Evolutionary conservation across 2,329 filamentous ascomycete species (phyloP).

Genomic region (Parastagonospora avenae): DNA sequence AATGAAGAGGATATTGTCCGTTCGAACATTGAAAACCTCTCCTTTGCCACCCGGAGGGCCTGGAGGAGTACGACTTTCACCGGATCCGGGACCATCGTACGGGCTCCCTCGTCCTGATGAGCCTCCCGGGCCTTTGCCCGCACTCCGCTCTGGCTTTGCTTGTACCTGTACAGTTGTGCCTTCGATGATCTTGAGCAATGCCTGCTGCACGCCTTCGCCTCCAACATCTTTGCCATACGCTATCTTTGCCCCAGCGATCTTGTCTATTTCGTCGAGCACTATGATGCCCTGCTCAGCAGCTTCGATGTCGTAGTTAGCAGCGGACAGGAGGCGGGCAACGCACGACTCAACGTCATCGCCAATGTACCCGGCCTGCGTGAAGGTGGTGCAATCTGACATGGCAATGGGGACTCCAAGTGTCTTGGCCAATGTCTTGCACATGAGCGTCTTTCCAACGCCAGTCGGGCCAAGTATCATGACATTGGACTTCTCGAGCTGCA

Average conservation of each 20-base stretch:
- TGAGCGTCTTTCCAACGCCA: conserved; percentile 95
- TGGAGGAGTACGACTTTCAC: conserved; percentile 15
- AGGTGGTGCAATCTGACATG: conserved; percentile 93
- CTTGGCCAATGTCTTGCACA: conserved; percentile 88
- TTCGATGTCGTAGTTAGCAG: conserved; percentile 85
- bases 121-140: conserved; percentile 27
- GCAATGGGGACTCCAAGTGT: conserved; percentile 94
- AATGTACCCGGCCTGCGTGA: conserved; percentile 96
- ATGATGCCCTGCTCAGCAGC: conserved; percentile 91
- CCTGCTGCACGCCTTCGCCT: conserved; percentile 95
- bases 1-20: conserved; percentile 95
- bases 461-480: conserved; percentile 88
- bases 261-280: conserved; percentile 96
- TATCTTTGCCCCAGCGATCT: conserved; percentile 87
- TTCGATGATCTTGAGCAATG: conserved; percentile 92
- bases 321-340: conserved; percentile 86
- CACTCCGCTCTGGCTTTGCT: conserved; percentile 75
- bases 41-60: conserved; percentile 50
- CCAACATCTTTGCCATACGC: conserved; percentile 91
- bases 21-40: conserved; percentile 76
- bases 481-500: conserved; percentile 95
- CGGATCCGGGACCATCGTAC: conserved; percentile 25
- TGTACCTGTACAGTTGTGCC: conserved; percentile 92
- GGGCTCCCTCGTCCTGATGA: conserved; percentile 26
- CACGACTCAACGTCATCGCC: conserved; percentile 97